Base-by-base conservation (phyloP, 2,329 filamentous ascomycete species). In the Colletotrichum sp. region DNA sequence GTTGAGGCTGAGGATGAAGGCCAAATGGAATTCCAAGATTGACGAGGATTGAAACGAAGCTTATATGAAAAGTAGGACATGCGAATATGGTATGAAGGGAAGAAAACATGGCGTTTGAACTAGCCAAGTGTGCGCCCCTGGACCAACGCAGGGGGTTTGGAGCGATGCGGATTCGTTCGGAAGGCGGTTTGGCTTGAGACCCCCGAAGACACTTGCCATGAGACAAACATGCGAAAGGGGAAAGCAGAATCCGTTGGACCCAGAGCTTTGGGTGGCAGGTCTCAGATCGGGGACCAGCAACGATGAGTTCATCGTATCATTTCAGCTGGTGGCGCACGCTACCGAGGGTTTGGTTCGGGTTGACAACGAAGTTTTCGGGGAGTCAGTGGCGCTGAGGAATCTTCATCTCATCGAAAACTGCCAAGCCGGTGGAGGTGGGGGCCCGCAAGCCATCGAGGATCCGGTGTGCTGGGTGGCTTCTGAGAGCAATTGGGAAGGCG, bases 61-160 rank as follows among this genome's bases (percentile, higher is more conserved):
- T 76, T 76, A 76, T 74, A 76, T 65, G 58, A 64, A 28, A 27
- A 68, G 12, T 18, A 34, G 70, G 70, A 48, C 18, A 60, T 28
- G 39, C 36, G 58, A 10, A 13, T 16, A 55, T 65, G 58, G 48
- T 56, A 58, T 76, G 48, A 34, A 68, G 34, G 36, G 39, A 48
- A 48, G 56, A 28, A 64, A 58, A 22, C 60, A 27, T 68, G 72
- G 30, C 66, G 52, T 60, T 60, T 60, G 16, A 25, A 52, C 67
- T 72, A 67, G 55, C 39, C 25, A 69, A 34, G n/a, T 6, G 25
- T 25, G 64, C 56, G 67, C 70, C 65, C 58, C 64, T 64, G 70
- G 28, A 13, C 34, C 58, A 36, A 36, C 39, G 36, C 13, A n/a
- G 10, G 43, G 28, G 28, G 7, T 6, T n/a, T 28, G 39, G 12